Base-by-base conservation (phyloP, 805 yeast genomes). In the Candida coquimbonensis region DNA sequence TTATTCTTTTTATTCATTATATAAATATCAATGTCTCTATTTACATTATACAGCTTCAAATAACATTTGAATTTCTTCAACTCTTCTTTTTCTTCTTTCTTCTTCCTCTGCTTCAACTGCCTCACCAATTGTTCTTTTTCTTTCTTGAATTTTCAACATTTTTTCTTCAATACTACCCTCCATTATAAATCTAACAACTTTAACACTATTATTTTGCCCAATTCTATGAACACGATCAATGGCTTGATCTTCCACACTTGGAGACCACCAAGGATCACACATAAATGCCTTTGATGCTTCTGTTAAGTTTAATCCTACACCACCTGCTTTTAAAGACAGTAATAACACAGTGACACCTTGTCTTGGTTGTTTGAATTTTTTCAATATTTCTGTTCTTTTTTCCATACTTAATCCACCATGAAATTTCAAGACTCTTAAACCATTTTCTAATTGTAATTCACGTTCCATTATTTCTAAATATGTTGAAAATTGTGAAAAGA, bases 241-340 rank as follows among this genome's bases (percentile, higher is more conserved):
- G 0, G 96, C 96, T 62, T 88, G 96, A 42, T 86, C 87, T 56
- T 88, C 96, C 44, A 83, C 79, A 41, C 95, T 87, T 39, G 87
- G 95, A 29, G 93, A 86, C 97, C 97, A 90, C 93, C 96, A 90
- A 0, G 97, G 96, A 57, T 90, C 97, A 87, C 91, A 83, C 77
- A 90, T 73, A 54, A 81, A 88, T 3, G 95, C 97, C 33, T 77
- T 73, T 0, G 87, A 83, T 0, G 97, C 96, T 42, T 82, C 78
- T 0, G 96, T 90, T 49, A 90, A 67, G 58, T 90, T 90, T 50
- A 90, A 69, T 0, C 97, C 97, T 12, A 89, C 96, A 8, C 97
- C 97, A 24, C 97, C 97, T 0, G 96, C 95, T 62, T 88, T 90
- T 50, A 89, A 66, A 8, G 95, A 84, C 17, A 90, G 61, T 21